Evolutionary conservation across 2,329 filamentous ascomycete genomes (phyloP), one percentile per base, ranked within the genome.

Genomic region (Periconia digitata): DNA sequence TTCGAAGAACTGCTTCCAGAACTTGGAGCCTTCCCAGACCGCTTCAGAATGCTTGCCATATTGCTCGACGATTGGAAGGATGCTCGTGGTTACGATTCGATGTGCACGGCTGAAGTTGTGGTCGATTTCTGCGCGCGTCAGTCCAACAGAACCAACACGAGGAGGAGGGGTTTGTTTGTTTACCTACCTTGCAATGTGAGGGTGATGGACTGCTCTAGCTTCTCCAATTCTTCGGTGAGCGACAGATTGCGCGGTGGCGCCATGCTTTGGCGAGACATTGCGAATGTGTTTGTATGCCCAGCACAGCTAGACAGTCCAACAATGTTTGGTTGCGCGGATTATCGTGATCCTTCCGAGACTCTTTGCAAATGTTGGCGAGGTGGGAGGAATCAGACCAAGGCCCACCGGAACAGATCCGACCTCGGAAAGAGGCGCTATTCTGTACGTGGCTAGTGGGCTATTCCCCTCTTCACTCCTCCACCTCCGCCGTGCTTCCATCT

Each of bases 1-100:
- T 75, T 99, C 94, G 73, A 99, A 99, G 78, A 99, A 99, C 77
- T 97, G 92, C 74, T 99, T 99, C 94, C 94, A 99, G 74, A 99
- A 99, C 89, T 95, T 96, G 46, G 92, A 95, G 18, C 92, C 91
- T 62, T 97, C 92, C 94, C 94, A 99, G 2, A 99, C 92, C 41
- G 91, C 85, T 54, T 86, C 87, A 1, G 94, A 97, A 67, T 97
- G 89, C 58, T 95, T 90, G 39, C 90, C 90, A 73, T 99, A 99
- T 66, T 95, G 87, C 69, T 97, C 92, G 17, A 99, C 91, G 1
- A 96, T 82, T 1, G 94, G 94, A 3, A 99, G 75, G 46, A 99
- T 96, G 67, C 86, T 95, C 1, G 88, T 87, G 0, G 94, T 97
- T 34, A 99, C 92, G 50, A 99, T 97, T 54, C 91, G 86, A 72